Base-by-base conservation (phyloP, 2,329 filamentous ascomycete genomes). In the Diaporthe longicolla region DNA sequence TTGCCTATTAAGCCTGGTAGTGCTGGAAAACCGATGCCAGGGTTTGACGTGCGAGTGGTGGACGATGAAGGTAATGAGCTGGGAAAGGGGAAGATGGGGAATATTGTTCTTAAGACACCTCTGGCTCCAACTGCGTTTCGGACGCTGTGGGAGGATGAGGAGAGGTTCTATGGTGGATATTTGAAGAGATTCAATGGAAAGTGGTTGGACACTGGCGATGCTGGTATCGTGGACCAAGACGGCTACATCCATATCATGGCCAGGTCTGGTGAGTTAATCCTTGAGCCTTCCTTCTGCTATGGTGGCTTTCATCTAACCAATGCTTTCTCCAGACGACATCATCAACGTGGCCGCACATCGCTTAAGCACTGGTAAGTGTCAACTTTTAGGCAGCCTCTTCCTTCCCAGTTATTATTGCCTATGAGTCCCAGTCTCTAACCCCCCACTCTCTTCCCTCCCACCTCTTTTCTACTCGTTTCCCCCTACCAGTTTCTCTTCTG, bases 321-420 rank as follows among this genome's bases (percentile, higher is more conserved):
- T 19, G 19, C 19, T 48, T 26, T 48, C 13, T 13, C 2, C 48
- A 79, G 95, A 98, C 84, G 95, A 98, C 82, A 93, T 98, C 74
- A 95, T 98, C 80, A 98, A 98, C 80, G 95, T 98, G n/a, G 95
- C 95, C 54, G 95, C 95, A 7, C 95, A 98, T 84, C 90, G 95
- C 19, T 92, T 98, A 75, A 96, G 93, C 76, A 98, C 95, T 15
- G 94, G 93, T 93, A 86, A 78, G 87, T 82, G 4, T 13, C 21
- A 10, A 45, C n/a, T 43, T 17, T 35, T 2, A 40, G 37, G 11
- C 37, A 15, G 37, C 11, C 37, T 40, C 37, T 40, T 40, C 35
- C 35, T 37, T 37, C n/a, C n/a, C n/a, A n/a, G n/a, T n/a, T n/a
- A n/a, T n/a, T n/a, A n/a, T n/a, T n/a, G n/a, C n/a, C n/a, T n/a